Base-by-base conservation (phyloP, 371 early-diverging fungal genomes). In the Mortierella sp. region DNA sequence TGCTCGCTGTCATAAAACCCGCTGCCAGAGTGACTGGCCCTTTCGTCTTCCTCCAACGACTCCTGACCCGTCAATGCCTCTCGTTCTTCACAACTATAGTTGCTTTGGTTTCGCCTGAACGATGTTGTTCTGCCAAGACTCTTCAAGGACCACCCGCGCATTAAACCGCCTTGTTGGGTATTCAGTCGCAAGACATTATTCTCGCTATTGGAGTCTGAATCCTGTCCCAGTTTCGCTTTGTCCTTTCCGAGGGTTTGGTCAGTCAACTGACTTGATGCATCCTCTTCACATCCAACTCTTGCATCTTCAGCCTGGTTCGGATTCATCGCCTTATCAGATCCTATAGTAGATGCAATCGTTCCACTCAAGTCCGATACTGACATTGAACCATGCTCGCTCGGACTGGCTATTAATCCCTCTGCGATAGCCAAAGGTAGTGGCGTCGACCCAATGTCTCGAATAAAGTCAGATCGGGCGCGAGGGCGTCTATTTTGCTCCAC, bases 141-240 rank as follows among this genome's bases (percentile, higher is more conserved):
- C 55, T 61, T 80, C 50, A 80, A 52, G n/a, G 81, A 80, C 81
- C 81, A 80, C 32, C 68, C 75, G 24, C 81, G 81, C n/a, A 67
- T 71, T 41, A 71, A 19, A 10, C 67, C 43, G 36, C 53, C 19
- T 2, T 15, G 10, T 8, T 47, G 55, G 6, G 68, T 11, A 55
- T 55, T 55, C 24, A 10, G 11, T 28, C 28, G 10, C 10, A 55
- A 6, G n/a, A 41, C 22, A 16, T 19, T 22, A 15, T 24, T 0
- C 1, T 41, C 33, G 10, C 16, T 38, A 24, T 41, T 58, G 22
- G 38, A 22, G 33, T 58, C 67, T 16, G 19, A 11, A 6, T 21
- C n/a, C 10, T 40, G 21, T 11, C 48, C 32, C 9, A 5, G 32
- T 8, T 53, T 62, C 32, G 3, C 28, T 38, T 40, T 8, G 7